These are phyloP conservation scores for Agroathelia rolfsii DNA, from an alignment of 1,284 basidiomycete genomes.

Conservation along the genomic window DNA sequence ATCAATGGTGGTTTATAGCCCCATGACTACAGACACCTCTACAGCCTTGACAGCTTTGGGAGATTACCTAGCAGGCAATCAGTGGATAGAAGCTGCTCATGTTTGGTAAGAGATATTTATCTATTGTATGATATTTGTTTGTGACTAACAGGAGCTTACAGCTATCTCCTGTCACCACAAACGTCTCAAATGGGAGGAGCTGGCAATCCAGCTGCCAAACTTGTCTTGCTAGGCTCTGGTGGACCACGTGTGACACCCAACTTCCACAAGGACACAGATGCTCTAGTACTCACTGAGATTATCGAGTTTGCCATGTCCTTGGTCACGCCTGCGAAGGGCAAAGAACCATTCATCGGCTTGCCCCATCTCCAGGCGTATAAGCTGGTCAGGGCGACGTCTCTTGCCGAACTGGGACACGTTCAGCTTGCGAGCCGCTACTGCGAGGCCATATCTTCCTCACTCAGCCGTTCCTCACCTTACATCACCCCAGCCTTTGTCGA, in stretches of 20 bases:
- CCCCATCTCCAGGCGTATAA: conserved; percentile 87
- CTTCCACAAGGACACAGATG: conserved; percentile 67
- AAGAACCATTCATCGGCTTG: conserved; percentile 77
- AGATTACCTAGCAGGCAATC: conserved; percentile 65
- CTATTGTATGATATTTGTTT: conserved; percentile 6
- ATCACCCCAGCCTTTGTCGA: conserved; percentile 60
- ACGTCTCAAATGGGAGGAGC: conserved; percentile 69
- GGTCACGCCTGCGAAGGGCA: conserved; percentile 65
- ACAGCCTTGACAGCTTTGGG: conserved; percentile 83
- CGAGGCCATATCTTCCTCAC: conserved; percentile 74
- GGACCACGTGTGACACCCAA: conserved; percentile 41
- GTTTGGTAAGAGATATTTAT: conserved; percentile 53
- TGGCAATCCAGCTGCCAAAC: conserved; percentile 48
- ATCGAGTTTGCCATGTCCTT: conserved; percentile 87
- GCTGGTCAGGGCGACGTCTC: conserved; percentile 66
- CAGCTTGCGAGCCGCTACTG: conserved; percentile 78
- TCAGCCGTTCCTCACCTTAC: conserved; percentile 60
- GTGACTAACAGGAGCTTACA: conserved; percentile 22
- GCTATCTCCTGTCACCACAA: conserved; percentile 83
- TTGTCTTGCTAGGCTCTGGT: conserved; percentile 58
- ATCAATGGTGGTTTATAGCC: conserved; percentile 76
- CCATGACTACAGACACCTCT: conserved; percentile 52
- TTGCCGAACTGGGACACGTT: conserved; percentile 76
- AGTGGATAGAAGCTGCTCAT: conserved; percentile 83
- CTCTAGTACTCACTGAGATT: conserved; percentile 85